Percentiles rank a stretch among this genome's conserved stretches.
Conservation (phyloP, 1,139 yeast species). For the Nakaseomyces kungkrabaensis region DNA sequence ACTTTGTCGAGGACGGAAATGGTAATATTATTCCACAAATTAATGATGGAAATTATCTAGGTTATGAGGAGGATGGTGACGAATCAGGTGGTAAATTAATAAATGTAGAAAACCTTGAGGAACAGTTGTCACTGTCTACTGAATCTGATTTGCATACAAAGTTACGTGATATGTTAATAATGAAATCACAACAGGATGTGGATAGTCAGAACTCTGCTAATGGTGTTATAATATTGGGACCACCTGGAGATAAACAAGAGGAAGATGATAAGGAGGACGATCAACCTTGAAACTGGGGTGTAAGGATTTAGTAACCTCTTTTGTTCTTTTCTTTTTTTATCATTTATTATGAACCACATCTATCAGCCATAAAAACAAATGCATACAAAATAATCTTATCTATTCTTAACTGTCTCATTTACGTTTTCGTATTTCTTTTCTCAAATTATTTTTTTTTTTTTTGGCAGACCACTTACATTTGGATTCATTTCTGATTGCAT, state of each 20-base stretch:
- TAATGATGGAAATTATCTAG: constrained; percentile 5
- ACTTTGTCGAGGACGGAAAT: constrained; percentile 27
- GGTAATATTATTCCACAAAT: constrained; percentile 24
- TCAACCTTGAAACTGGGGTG: not conserved
- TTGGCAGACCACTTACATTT: no score
- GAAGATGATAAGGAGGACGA: not conserved
- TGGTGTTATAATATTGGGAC: constrained; percentile 29
- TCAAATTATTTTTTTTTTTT: not conserved
- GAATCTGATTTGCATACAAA: constrained; percentile 28
- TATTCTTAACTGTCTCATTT: not conserved
- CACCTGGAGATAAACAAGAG: constrained; percentile 10
- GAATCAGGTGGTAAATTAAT: constrained; percentile 16
- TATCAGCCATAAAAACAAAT: not conserved
- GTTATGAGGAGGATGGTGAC: constrained; percentile 3
- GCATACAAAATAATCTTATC: not conserved
- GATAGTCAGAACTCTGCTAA: constrained; percentile 22
- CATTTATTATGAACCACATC: not conserved
- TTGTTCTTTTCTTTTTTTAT: not conserved
- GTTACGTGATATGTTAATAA: constrained; percentile 22
- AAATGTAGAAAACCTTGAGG: constrained; percentile 21
- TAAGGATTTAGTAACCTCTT: not conserved
- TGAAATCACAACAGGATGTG: constrained; percentile 22
- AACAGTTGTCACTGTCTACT: constrained; percentile 22
- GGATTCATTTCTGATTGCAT: no score
- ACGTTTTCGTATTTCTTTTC: not conserved